Evolutionary conservation across 2,329 filamentous ascomycete genomes (phyloP).

Genomic region (Elsinoe arachidis): DNA sequence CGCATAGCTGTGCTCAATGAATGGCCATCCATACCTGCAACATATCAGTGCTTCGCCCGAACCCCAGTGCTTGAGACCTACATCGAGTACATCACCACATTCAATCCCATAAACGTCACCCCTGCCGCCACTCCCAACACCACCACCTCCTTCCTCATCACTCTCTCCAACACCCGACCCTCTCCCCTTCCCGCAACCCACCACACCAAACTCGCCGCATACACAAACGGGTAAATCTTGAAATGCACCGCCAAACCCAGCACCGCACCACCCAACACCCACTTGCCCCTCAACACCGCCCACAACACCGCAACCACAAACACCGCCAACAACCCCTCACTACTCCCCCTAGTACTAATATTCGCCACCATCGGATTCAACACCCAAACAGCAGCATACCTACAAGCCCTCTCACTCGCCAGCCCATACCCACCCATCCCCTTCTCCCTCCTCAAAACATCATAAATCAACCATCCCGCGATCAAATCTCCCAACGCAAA

Average conservation of each 20-base stretch:
- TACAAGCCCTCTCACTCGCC: constrained; percentile 49
- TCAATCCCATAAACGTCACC: constrained; percentile 63
- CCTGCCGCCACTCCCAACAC: neutral
- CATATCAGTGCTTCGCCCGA: neutral
- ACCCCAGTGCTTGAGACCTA: constrained; percentile 36
- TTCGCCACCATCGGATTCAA: constrained; percentile 97
- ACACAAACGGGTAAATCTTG: constrained; percentile 98
- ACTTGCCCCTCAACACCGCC: constrained; percentile 59
- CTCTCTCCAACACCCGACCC: constrained; percentile 2
- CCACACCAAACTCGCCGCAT: constrained; percentile 72
- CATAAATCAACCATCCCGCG: constrained; percentile 68
- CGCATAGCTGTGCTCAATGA: constrained; percentile 82
- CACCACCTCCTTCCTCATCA: neutral
- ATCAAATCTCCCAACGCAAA: constrained; percentile 78
- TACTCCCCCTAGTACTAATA: constrained; percentile 90
- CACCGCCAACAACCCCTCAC: constrained; percentile 80
- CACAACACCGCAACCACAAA: constrained; percentile 76
- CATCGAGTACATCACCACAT: constrained; percentile 67
- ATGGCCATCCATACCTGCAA: constrained; percentile 64
- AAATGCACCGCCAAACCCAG: constrained; percentile 86
- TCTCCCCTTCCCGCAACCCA: constrained; percentile 56
- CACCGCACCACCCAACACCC: constrained; percentile 60
- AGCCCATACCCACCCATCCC: constrained; percentile 36
- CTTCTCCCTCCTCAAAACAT: constrained; percentile 36
- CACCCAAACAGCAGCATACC: constrained; percentile 81